Percentiles rank a stretch among this genome's conserved stretches.
Conservation (phyloP, 108 stramenopile species). For the Skeletonema menzelii region DNA sequence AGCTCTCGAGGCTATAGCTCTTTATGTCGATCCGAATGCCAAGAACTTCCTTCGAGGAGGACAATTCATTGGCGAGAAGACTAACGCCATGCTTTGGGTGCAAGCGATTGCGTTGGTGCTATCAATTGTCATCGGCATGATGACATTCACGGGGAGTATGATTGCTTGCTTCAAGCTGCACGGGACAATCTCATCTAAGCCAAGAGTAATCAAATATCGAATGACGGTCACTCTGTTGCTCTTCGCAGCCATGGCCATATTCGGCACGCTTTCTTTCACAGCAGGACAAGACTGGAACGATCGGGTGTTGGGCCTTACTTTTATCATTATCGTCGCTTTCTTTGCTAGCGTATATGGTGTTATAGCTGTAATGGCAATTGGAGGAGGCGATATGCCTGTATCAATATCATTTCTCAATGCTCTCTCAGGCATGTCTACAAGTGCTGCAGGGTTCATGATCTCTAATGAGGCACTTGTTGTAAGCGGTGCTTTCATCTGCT, state of each 20-base stretch:
- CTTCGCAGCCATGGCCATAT: constrained; percentile 52
- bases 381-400: constrained; percentile 91
- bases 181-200: constrained; percentile 54
- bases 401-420: constrained; percentile 86
- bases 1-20: constrained; percentile 51
- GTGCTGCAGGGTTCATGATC: constrained; percentile 88
- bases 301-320: constrained; percentile 45
- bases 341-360: constrained; percentile 64
- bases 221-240: constrained; percentile 54
- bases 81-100: constrained; percentile 59
- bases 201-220: constrained; percentile 64
- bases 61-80: constrained; percentile 26
- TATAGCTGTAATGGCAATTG: constrained; percentile 68
- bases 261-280: constrained; percentile 47
- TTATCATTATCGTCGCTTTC: constrained; percentile 48
- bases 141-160: constrained; percentile 88
- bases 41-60: constrained; percentile 42
- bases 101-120: constrained; percentile 58
- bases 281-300: constrained; percentile 55
- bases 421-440: constrained; percentile 84
- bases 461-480: constrained; percentile 74
- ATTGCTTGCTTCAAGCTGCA: constrained; percentile 84
- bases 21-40: constrained; percentile 57
- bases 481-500: constrained; percentile 97
- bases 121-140: constrained; percentile 70